Evolutionary conservation across 164 flowering plant genomes (phyloP).

Genomic region (Paratinospora sagittata): DNA sequence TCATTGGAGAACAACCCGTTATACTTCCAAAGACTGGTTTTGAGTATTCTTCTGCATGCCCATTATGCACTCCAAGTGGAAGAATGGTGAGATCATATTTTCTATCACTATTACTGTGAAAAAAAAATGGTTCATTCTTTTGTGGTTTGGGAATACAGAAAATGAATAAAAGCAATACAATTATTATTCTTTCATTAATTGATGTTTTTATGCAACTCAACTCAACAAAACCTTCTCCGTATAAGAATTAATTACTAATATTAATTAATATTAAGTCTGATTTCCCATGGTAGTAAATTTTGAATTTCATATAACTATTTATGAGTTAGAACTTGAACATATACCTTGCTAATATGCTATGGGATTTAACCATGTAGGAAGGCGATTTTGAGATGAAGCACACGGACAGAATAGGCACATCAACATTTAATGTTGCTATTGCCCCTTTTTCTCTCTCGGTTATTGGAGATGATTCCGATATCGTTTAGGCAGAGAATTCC

Average conservation of each 20-base stretch:
- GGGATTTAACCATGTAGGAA: slow-evolving; percentile 44
- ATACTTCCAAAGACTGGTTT: slow-evolving; percentile 82
- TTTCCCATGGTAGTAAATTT: background rate
- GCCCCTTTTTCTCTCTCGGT: slow-evolving; percentile 82
- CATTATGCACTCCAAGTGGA: slow-evolving; percentile 73
- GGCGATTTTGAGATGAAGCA: slow-evolving; percentile 97
- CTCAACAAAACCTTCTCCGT: no score
- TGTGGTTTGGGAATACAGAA: background rate
- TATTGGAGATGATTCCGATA: slow-evolving; percentile 56
- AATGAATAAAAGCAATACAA: no score
- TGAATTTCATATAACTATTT: background rate
- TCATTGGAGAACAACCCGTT: slow-evolving; percentile 96
- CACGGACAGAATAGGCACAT: slow-evolving; percentile 50
- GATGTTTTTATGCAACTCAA: background rate
- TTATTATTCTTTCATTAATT: background rate
- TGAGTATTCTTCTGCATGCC: slow-evolving; percentile 97
- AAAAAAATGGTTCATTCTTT: background rate
- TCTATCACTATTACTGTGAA: background rate
- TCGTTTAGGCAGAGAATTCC: slow-evolving; percentile 11
- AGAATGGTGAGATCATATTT: slow-evolving; percentile 60
- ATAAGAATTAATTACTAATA: background rate
- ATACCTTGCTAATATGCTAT: background rate
- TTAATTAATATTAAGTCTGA: background rate
- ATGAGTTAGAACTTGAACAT: background rate
- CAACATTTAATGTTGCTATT: slow-evolving; percentile 73